Conservation (phyloP, 2,329 filamentous ascomycete species). For the Pleurostoma richardsiae region DNA sequence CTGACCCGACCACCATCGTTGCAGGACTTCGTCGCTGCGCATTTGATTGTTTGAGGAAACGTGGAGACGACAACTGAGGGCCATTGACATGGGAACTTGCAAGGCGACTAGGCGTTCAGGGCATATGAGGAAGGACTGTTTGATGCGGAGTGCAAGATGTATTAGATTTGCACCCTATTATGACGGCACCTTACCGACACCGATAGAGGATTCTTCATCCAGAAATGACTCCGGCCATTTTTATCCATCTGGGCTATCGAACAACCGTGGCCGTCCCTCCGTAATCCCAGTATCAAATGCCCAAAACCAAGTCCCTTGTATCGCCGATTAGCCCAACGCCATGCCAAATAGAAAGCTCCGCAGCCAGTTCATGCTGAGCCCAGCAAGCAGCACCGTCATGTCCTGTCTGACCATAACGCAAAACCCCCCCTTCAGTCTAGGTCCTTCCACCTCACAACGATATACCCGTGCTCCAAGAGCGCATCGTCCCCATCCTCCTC, state of each 20-base stretch:
- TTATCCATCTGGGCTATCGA: too few relatives aligned
- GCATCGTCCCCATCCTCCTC: slow-evolving; percentile 45
- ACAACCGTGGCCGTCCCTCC: too few relatives aligned
- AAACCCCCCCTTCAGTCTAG: slow-evolving; percentile 32
- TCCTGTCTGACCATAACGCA: not conserved
- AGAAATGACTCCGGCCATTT: too few relatives aligned
- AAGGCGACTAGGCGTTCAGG: not conserved
- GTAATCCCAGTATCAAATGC: not conserved
- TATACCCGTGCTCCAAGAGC: slow-evolving; percentile 45
- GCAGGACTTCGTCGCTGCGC: slow-evolving; percentile 51
- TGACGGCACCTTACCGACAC: not conserved
- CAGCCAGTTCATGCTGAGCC: not conserved
- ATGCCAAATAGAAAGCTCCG: too few relatives aligned
- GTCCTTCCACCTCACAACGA: slow-evolving; percentile 47
- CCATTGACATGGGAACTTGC: too few relatives aligned
- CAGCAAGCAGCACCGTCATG: not conserved
- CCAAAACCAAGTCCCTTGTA: not conserved
- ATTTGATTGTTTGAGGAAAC: slow-evolving; percentile 35
- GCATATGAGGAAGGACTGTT: not conserved
- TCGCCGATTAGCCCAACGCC: not conserved
- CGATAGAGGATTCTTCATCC: not conserved
- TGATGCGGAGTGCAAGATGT: not conserved
- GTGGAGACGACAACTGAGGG: too few relatives aligned
- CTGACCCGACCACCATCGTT: not conserved
- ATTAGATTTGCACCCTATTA: not conserved